Conservation (phyloP, 2,329 filamentous ascomycete genomes). For the Lecanosticta acicola region DNA sequence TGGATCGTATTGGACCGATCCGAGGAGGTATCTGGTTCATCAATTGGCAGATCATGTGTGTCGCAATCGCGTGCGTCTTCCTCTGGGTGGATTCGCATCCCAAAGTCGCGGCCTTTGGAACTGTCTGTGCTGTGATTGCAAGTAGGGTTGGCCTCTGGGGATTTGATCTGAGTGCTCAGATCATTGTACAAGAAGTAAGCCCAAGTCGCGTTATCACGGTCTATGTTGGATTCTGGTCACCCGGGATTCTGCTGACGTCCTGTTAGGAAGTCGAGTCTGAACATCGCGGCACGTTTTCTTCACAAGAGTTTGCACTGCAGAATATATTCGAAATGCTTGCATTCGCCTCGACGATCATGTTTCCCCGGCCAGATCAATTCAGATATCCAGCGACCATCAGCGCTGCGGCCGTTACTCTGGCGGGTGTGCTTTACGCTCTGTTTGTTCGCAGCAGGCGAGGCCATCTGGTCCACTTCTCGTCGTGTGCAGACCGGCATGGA, state of each 20-base stretch:
- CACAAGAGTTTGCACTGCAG: slow-evolving; percentile 62
- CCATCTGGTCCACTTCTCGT: slow-evolving; percentile 50
- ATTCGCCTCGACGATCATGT: slow-evolving; percentile 61
- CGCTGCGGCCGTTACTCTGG: slow-evolving; percentile 46
- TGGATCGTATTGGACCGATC: slow-evolving; percentile 46
- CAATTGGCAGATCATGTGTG: slow-evolving; percentile 59
- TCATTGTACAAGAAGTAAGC: slow-evolving; percentile 41
- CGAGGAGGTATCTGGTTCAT: slow-evolving; percentile 67
- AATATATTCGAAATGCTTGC: slow-evolving; percentile 61
- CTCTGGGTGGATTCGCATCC: slow-evolving; percentile 26
- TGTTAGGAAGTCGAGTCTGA: slow-evolving; percentile 31
- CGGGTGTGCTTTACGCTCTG: slow-evolving; percentile 49
- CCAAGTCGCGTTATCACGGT: no score
- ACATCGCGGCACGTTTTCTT: slow-evolving; percentile 61
- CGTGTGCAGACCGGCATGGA: neutral
- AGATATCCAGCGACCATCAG: slow-evolving; percentile 56
- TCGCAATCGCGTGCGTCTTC: slow-evolving; percentile 38
- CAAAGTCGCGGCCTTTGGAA: slow-evolving; percentile 19
- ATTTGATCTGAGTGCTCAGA: slow-evolving; percentile 44
- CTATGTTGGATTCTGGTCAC: neutral
- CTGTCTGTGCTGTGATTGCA: slow-evolving; percentile 37
- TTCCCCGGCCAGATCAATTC: slow-evolving; percentile 59
- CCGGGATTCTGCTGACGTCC: slow-evolving; percentile 3
- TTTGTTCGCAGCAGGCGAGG: slow-evolving; percentile 56
- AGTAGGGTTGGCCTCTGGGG: slow-evolving; percentile 45